Percentiles rank a stretch among this genome's conserved stretches.
phyloP scores from a whole-genome alignment of 192 early-diverging fungal genomes.

The Umbelopsis vinacea region DNA sequence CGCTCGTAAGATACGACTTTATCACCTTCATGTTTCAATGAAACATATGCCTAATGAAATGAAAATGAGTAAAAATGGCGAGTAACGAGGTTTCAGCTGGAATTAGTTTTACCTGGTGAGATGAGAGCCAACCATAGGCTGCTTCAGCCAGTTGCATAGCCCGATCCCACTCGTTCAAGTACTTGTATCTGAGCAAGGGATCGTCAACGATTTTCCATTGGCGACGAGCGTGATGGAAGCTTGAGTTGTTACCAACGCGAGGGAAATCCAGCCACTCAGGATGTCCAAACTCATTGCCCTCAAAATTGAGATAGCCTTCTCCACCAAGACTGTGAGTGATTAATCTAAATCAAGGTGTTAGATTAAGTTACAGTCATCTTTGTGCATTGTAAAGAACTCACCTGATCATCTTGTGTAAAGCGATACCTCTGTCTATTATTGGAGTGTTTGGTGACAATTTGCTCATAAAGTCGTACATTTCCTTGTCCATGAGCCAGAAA shows the following conservation, averaged over 20 bases:
- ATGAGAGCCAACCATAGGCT: constrained; percentile 69
- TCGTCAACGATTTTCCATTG: constrained; percentile 97
- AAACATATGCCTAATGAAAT: constrained; percentile 69
- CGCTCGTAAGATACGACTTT: constrained; percentile 95
- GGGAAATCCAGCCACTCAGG: constrained; percentile 99
- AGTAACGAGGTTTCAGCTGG: background rate
- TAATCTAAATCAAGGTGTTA: constrained; percentile 51
- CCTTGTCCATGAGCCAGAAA: constrained; percentile 99
- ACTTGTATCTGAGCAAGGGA: constrained; percentile 86
- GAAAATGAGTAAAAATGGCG: background rate
- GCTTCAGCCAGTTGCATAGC: constrained; percentile 83
- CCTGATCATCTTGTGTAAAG: constrained; percentile 97
- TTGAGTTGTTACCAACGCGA: constrained; percentile 86
- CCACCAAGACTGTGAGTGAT: constrained; percentile 91
- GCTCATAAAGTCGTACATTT: constrained; percentile 98
- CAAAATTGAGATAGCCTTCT: constrained; percentile 96
- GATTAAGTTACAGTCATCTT: background rate
- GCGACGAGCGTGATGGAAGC: constrained; percentile 92
- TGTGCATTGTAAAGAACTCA: constrained; percentile 21
- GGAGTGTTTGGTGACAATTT: constrained; percentile 79
- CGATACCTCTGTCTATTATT: constrained; percentile 90
- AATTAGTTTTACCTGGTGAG: constrained; percentile 57
- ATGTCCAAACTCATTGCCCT: constrained; percentile 98
- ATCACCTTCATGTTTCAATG: constrained; percentile 89
- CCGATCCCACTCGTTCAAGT: constrained; percentile 87